phyloP scores from a whole-genome alignment of 192 early-diverging fungal species.

The Kickxella alabastrina region DNA sequence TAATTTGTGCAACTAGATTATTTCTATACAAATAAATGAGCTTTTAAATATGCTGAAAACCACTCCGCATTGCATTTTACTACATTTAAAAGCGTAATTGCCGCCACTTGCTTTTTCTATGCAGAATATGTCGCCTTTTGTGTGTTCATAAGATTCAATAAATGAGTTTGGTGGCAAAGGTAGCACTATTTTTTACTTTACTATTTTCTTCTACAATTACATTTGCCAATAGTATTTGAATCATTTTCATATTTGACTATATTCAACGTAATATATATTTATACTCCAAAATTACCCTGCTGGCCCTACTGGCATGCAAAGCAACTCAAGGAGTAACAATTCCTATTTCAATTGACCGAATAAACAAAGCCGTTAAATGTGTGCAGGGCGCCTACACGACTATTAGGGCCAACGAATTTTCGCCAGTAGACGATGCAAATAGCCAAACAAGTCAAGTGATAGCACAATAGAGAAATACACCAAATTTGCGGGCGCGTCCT shows the following conservation, averaged over 20 bases:
- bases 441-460: background rate
- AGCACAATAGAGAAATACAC: background rate
- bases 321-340: background rate
- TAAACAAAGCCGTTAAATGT: background rate
- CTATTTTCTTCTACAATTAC: background rate
- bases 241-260: no score
- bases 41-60: no score
- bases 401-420: background rate
- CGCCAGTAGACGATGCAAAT: background rate
- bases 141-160: no score
- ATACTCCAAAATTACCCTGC: no score
- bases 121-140: no score
- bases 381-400: background rate
- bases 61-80: no score
- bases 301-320: background rate
- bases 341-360: background rate
- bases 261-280: background rate
- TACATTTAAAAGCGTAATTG: no score
- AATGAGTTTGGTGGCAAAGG: no score
- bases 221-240: no score
- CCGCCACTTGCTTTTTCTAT: no score
- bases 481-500: conserved; percentile 37
- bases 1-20: no score
- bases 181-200: conserved; percentile 7
- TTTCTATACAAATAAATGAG: no score